phyloP scores from a whole-genome alignment of 441 rosid genomes.

The Iberis amara region DNA sequence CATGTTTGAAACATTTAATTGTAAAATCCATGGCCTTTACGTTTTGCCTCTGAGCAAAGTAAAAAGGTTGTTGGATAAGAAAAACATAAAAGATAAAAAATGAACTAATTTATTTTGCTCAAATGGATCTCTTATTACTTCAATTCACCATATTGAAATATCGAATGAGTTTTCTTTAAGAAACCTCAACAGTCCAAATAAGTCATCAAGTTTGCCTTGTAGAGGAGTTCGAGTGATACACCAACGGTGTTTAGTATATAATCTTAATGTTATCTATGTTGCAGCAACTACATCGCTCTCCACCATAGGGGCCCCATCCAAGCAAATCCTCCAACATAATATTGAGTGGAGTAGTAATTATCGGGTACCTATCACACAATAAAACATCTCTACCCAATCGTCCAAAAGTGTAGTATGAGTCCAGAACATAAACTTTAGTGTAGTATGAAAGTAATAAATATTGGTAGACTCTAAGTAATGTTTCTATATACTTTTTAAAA shows the following conservation, averaged over 20 bases:
- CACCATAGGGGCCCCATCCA: constrained; percentile 99
- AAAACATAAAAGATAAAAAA: constrained; percentile 13
- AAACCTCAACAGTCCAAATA: constrained; percentile 79
- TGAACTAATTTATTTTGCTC: constrained; percentile 13
- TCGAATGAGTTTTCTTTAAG: constrained; percentile 75
- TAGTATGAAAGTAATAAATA: background rate
- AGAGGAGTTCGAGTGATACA: constrained; percentile 96
- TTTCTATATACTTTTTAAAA: background rate
- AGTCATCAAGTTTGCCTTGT: constrained; percentile 94
- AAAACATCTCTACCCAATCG: constrained; percentile 11
- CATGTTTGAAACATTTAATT: constrained; percentile 63
- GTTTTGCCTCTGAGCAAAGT: constrained; percentile 56
- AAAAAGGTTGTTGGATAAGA: constrained; percentile 18
- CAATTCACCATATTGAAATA: constrained; percentile 87
- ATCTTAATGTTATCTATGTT: constrained; percentile 88
- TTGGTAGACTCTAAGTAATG: background rate
- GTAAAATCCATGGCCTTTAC: constrained; percentile 69
- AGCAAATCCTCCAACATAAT: constrained; percentile 96
- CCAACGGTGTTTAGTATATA: constrained; percentile 81
- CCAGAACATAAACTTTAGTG: too few relatives aligned
- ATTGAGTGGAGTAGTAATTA: constrained; percentile 83
- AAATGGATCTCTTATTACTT: constrained; percentile 84
- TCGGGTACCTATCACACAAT: constrained; percentile 72
- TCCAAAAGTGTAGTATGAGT: background rate
- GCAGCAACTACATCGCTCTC: constrained; percentile 92